Base-by-base conservation (phyloP, 176 grass and related monocot species). In the Triticum turgidum region DNA sequence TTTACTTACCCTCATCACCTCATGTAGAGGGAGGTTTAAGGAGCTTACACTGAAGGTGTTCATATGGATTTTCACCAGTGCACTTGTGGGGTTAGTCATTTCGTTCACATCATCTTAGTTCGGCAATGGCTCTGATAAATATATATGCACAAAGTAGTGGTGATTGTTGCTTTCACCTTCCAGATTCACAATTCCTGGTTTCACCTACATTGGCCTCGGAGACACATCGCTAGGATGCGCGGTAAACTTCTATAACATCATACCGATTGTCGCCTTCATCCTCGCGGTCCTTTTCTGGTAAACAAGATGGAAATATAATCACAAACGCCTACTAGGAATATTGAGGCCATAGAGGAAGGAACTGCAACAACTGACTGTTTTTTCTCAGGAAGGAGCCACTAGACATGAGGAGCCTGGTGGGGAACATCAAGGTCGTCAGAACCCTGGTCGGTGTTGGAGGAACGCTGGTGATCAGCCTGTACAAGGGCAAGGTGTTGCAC, bases 31-130 rank as follows among this genome's bases (percentile, higher is more conserved):
- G 63, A 89, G 73, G 66, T 52, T 47, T 39, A 79, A 80, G 81
- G 87, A 84, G 81, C 76, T 89, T 32, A 89, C 73, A 11, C 13
- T 84, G 75, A 84, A 84, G 12, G 87, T 75, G 12, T 84, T 89
- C 87, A 79, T 89, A 79, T 84, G 87, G 87, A 89, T 89, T 65
- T 89, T 89, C 21, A 84, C 75, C 42, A 89, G 87, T 89, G 87
- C 87, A 41, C 75, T 89, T 73, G 81, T 84, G 3, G 87, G 87
- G 87, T 89, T 12, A 88, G 73, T n/a, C 7, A 3, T 69, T 39
- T 37, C 8, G 15, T 21, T 30, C 24, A 15, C 30, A 75, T 47
- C 44, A 4, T n/a, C 35, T 45, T 15, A 25, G 24, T 34, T 42
- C 1, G 41, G 11, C 9, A 45, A 61, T 83, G 9, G 64, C 37